A percentile compares a stretch with the other conserved stretches of the same genome.
phyloP scores from a whole-genome alignment of 805 yeast species.

The Zygosaccharomyces kombuchaensis region DNA sequence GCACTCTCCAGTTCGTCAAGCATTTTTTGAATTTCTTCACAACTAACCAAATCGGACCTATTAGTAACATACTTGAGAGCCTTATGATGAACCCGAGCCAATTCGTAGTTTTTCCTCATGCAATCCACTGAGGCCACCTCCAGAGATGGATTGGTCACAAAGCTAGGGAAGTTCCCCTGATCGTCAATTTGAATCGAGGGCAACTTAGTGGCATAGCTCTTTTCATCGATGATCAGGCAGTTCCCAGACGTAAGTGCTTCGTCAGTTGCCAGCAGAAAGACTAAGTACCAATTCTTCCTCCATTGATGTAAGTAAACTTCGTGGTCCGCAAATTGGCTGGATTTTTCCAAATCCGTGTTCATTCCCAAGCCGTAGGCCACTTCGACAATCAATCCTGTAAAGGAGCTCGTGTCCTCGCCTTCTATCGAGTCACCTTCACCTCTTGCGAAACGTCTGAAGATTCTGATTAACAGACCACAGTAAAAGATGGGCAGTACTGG shows the following conservation, averaged over 20 bases:
- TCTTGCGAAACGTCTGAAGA: constrained; percentile 47
- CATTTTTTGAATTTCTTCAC: constrained; percentile 37
- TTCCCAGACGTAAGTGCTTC: constrained; percentile 48
- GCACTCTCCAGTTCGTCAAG: constrained; percentile 38
- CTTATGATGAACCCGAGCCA: constrained; percentile 32
- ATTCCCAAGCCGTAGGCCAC: constrained; percentile 56
- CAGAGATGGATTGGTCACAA: constrained; percentile 37
- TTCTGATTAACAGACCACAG: constrained; percentile 47
- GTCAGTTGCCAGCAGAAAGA: constrained; percentile 44
- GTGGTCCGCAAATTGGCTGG: constrained; percentile 23
- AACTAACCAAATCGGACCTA: constrained; percentile 37
- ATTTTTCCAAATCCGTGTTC: constrained; percentile 49
- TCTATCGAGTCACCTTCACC: constrained; percentile 56
- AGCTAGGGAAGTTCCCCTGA: constrained; percentile 34
- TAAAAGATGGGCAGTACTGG: constrained; percentile 51
- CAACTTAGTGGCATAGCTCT: constrained; percentile 47
- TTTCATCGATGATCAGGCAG: constrained; percentile 38
- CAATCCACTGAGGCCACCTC: constrained; percentile 41
- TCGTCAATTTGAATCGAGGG: constrained; percentile 40
- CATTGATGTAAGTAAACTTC: constrained; percentile 41
- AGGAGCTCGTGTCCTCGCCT: constrained; percentile 46
- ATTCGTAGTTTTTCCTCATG: constrained; percentile 30
- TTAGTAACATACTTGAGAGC: constrained; percentile 40
- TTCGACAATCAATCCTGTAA: constrained; percentile 47
- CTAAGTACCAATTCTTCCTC: constrained; percentile 56